Evolutionary conservation across 768 basidiomycete genomes (phyloP).

Genomic region (Gyrodon lividus): DNA sequence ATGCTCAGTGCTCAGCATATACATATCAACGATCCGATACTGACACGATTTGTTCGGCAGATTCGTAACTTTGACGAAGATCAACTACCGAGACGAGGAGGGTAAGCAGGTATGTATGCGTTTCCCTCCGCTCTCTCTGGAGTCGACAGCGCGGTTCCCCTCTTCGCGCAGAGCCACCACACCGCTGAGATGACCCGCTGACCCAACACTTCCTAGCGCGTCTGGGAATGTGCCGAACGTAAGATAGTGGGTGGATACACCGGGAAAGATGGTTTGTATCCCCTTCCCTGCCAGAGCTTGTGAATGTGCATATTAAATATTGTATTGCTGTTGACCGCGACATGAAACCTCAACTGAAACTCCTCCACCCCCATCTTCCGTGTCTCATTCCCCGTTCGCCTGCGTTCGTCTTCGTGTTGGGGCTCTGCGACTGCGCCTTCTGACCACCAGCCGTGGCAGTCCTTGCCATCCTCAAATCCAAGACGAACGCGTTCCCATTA

Average conservation of each 20-base stretch:
- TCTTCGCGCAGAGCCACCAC: background rate
- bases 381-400: background rate
- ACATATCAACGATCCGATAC: no score
- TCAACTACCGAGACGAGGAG: slow-evolving; percentile 75
- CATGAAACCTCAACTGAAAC: no score
- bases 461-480: slow-evolving; percentile 75
- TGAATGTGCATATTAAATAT: background rate
- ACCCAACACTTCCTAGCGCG: slow-evolving; percentile 43
- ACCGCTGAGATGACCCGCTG: background rate
- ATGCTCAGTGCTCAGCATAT: no score
- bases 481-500: slow-evolving; percentile 63
- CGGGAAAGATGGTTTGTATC: slow-evolving; percentile 71
- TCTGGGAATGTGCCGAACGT: slow-evolving; percentile 90
- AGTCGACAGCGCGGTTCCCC: background rate
- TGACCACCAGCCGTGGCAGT: slow-evolving; percentile 71
- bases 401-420: background rate
- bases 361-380: no score
- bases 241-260: slow-evolving; percentile 76
- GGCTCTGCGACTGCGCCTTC: background rate
- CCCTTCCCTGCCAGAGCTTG: background rate
- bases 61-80: slow-evolving; percentile 83
- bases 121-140: slow-evolving; percentile 3
- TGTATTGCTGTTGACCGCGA: no score
- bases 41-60: slow-evolving; percentile 36
- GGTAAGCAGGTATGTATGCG: slow-evolving; percentile 58